These are phyloP conservation scores for Neurospora discreta DNA, from an alignment of 495 filamentous ascomycete species.

Conservation along the genomic window DNA sequence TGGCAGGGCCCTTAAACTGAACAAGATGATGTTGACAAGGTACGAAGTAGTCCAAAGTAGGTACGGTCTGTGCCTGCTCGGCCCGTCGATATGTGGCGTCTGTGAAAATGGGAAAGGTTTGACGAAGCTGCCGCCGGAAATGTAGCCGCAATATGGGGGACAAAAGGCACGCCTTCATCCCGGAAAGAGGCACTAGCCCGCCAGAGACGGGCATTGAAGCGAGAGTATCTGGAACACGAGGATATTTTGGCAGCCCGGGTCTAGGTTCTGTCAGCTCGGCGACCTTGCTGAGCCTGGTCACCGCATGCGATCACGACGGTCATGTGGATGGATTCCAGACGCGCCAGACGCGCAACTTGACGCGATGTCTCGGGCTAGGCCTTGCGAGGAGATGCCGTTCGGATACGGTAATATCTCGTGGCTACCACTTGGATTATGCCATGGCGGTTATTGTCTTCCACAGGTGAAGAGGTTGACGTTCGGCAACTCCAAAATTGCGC, in stretches of 20 bases:
- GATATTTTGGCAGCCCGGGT: neutral
- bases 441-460: neutral
- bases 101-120: neutral
- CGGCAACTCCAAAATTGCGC: conserved; percentile 35
- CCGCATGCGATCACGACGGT: neutral
- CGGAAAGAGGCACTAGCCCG: neutral
- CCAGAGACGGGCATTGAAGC: neutral
- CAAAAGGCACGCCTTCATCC: neutral
- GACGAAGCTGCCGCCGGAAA: neutral
- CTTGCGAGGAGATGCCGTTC: neutral
- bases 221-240: neutral
- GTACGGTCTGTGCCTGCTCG: neutral
- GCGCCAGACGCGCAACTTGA: neutral
- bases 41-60: neutral
- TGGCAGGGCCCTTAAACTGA: neutral
- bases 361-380: neutral
- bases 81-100: neutral
- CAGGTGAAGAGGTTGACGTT: conserved; percentile 11
- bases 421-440: neutral
- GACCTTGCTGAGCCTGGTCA: neutral
- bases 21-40: neutral
- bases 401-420: neutral
- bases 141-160: neutral
- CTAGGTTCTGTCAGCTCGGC: neutral
- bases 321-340: neutral